A percentile compares a stretch with the other conserved stretches of the same genome.
Conservation (phyloP, 768 basidiomycete species). For the Coprinopsis cinerea region DNA sequence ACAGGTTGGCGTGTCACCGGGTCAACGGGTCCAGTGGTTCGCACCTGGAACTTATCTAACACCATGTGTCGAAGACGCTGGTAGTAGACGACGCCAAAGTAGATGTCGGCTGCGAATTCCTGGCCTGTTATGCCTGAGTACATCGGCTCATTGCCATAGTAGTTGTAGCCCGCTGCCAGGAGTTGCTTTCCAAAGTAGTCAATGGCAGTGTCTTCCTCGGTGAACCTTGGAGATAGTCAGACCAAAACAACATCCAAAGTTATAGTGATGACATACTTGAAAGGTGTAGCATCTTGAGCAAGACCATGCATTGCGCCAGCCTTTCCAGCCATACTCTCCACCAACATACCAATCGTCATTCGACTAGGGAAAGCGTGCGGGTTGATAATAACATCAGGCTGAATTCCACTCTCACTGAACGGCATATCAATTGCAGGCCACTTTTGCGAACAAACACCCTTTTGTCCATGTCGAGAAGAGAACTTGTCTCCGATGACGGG, state of each 20-base stretch:
- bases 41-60: constrained; percentile 98
- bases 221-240: constrained; percentile 54
- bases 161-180: constrained; percentile 91
- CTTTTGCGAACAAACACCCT: constrained; percentile 99
- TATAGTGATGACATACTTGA: constrained; percentile 91
- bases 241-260: too few relatives aligned
- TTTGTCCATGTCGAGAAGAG: constrained; percentile 97
- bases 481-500: constrained; percentile 99
- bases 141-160: constrained; percentile 99
- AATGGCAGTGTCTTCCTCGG: constrained; percentile 94
- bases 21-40: constrained; percentile 97
- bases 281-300: constrained; percentile 97
- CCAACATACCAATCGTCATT: constrained; percentile 99
- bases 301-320: constrained; percentile 98
- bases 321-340: constrained; percentile 99
- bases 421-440: constrained; percentile 99
- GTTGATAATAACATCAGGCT: constrained; percentile 99
- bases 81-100: constrained; percentile 97
- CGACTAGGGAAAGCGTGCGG: constrained; percentile 99
- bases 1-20: constrained; percentile 94
- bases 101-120: constrained; percentile 98
- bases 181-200: constrained; percentile 98
- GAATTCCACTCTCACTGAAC: constrained; percentile 97
- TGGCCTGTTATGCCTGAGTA: constrained; percentile 99
- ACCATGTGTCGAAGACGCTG: constrained; percentile 99